phyloP scores from a whole-genome alignment of 164 flowering plant species.

The Berberis thunbergii region DNA sequence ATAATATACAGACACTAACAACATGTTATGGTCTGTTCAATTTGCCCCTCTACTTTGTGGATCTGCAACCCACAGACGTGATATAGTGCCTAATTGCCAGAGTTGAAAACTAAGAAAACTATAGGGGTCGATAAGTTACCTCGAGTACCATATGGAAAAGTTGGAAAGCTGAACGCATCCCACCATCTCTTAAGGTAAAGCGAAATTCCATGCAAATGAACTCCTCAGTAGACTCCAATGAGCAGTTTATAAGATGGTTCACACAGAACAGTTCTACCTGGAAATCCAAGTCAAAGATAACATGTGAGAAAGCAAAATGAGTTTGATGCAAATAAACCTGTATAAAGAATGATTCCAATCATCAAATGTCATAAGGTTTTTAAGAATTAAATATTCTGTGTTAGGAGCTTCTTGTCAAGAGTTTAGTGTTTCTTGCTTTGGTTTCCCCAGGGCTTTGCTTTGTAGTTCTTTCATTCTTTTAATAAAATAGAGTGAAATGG shows the following conservation, averaged over 20 bases:
- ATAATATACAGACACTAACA: too few species aligned
- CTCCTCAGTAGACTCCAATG: constrained; percentile 95
- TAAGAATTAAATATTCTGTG: too few species aligned
- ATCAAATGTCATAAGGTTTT: too few species aligned
- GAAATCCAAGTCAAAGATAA: constrained; percentile 13
- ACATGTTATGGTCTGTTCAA: too few species aligned
- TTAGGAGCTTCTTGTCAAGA: too few species aligned
- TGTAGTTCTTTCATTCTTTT: neutral
- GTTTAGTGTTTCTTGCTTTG: too few species aligned
- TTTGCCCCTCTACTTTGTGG: too few species aligned
- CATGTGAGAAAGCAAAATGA: too few species aligned
- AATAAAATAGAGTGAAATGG: neutral
- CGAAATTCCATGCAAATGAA: constrained; percentile 95
- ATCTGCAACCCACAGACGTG: too few species aligned
- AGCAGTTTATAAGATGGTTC: constrained; percentile 94
- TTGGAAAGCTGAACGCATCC: constrained; percentile 98
- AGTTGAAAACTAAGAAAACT: neutral
- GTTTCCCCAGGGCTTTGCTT: neutral
- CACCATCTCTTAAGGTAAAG: constrained; percentile 87
- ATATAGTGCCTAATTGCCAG: too few species aligned
- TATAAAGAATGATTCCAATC: too few species aligned
- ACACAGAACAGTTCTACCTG: constrained; percentile 99
- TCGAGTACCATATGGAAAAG: constrained; percentile 98
- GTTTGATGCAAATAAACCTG: too few species aligned
- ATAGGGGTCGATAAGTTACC: constrained; percentile 31